Conservation (phyloP, 192 early-diverging fungal genomes). For the Backusella mclennaniae region DNA sequence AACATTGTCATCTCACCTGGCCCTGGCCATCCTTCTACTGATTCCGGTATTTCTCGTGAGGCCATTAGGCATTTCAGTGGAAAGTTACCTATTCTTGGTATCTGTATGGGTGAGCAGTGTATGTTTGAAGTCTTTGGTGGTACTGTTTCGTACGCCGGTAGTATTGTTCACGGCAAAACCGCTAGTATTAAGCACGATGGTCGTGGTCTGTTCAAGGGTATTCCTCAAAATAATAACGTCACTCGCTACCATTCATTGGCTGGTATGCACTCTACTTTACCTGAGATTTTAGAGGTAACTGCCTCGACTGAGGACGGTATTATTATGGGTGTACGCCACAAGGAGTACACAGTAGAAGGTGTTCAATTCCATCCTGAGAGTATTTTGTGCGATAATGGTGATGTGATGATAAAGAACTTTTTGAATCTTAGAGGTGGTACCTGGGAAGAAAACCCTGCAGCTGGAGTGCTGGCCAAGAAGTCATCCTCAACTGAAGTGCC, state of each 20-base stretch:
- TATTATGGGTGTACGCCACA: slow-evolving; percentile 97
- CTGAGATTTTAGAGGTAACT: slow-evolving; percentile 82
- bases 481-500: not conserved
- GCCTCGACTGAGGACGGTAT: slow-evolving; percentile 78
- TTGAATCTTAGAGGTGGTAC: slow-evolving; percentile 80
- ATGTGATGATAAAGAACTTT: slow-evolving; percentile 89
- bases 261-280: slow-evolving; percentile 79
- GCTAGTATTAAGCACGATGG: slow-evolving; percentile 89
- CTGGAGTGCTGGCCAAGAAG: slow-evolving; percentile 35
- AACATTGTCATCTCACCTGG: slow-evolving; percentile 98
- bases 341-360: slow-evolving; percentile 85
- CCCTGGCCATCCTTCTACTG: slow-evolving; percentile 88
- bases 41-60: slow-evolving; percentile 89
- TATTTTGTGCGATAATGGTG: slow-evolving; percentile 92
- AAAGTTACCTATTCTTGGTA: slow-evolving; percentile 93
- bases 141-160: slow-evolving; percentile 88
- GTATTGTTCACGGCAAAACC: slow-evolving; percentile 98
- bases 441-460: slow-evolving; percentile 73
- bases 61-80: slow-evolving; percentile 88
- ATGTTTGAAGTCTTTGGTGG: slow-evolving; percentile 97
- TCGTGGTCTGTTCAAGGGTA: slow-evolving; percentile 79
- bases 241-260: slow-evolving; percentile 98
- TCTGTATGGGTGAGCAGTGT: slow-evolving; percentile 97
- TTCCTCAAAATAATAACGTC: slow-evolving; percentile 82
- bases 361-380: slow-evolving; percentile 99